phyloP scores from a whole-genome alignment of 352 stramenopile species.

The Pythium brachiatum region DNA sequence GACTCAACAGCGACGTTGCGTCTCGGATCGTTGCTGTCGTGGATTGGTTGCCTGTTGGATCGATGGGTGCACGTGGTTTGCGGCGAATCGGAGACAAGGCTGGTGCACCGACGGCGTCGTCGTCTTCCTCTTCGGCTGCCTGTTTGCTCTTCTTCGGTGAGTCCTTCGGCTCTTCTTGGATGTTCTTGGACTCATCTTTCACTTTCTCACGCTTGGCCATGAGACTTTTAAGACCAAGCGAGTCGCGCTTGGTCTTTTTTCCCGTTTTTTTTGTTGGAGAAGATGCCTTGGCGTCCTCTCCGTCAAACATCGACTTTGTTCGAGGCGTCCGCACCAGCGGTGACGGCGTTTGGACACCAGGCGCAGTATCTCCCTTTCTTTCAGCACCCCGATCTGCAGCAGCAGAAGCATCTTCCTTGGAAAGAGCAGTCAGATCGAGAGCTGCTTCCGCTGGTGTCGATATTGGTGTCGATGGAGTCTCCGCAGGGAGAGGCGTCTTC shows the following conservation, averaged over 20 bases:
- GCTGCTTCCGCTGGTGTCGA: too few relatives aligned
- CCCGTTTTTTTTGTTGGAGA: slow-evolving; percentile 2
- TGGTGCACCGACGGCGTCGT: background rate
- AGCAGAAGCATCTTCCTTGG: background rate
- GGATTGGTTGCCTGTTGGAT: background rate
- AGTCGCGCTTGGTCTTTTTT: slow-evolving; percentile 22
- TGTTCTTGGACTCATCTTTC: background rate
- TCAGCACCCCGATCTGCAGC: background rate
- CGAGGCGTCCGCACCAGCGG: slow-evolving; percentile 13
- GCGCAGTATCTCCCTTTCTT: background rate
- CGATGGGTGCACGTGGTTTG: background rate
- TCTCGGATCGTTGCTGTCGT: slow-evolving; percentile 20
- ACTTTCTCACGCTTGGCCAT: slow-evolving; percentile 15
- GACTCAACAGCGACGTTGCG: slow-evolving; percentile 1
- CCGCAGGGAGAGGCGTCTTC: background rate
- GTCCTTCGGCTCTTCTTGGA: background rate
- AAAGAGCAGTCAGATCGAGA: background rate
- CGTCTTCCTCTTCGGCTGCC: background rate
- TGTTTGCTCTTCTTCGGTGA: background rate
- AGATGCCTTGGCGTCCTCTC: slow-evolving; percentile 7
- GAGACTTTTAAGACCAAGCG: slow-evolving; percentile 16
- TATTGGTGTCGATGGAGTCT: too few relatives aligned
- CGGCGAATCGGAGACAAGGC: slow-evolving; percentile 20
- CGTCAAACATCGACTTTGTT: slow-evolving; percentile 2
- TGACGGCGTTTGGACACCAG: background rate